A percentile compares a stretch with the other conserved stretches of the same genome.
Evolutionary conservation across 2,329 filamentous ascomycete genomes (phyloP).

Genomic region (Penicillium italicum): DNA sequence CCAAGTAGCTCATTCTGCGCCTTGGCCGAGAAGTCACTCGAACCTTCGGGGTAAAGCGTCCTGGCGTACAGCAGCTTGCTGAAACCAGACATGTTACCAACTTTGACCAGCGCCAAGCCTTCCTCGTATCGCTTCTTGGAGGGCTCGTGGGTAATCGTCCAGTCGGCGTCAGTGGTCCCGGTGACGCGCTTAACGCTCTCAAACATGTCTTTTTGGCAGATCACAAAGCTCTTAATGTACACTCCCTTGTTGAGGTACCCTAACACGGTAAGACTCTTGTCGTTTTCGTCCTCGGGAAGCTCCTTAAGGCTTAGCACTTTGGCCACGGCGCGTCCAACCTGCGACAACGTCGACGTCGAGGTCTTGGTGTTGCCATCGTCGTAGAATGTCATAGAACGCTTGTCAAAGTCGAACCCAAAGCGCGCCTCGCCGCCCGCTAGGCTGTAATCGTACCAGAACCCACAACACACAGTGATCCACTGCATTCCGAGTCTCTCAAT

Average conservation of each 20-base stretch:
- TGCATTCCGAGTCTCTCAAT: conserved; percentile 42
- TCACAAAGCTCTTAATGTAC: conserved; percentile 54
- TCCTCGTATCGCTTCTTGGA: conserved; percentile 49
- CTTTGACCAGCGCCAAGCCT: conserved; percentile 46
- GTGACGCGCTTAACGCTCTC: conserved; percentile 58
- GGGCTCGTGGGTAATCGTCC: conserved; percentile 53
- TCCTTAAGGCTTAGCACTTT: conserved; percentile 47
- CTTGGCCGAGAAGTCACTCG: conserved; percentile 44
- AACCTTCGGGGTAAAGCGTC: conserved; percentile 48
- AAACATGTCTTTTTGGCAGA: conserved; percentile 64
- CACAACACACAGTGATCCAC: conserved; percentile 47
- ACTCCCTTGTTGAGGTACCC: conserved; percentile 50
- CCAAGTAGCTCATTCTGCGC: conserved; percentile 54
- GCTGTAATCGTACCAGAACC: conserved; percentile 56
- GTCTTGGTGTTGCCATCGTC: conserved; percentile 52
- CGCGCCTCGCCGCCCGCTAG: conserved; percentile 35
- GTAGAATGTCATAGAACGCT: conserved; percentile 45
- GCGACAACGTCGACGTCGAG: conserved; percentile 55
- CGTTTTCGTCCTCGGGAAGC: conserved; percentile 39
- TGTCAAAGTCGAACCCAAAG: conserved; percentile 52
- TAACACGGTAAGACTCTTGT: conserved; percentile 39
- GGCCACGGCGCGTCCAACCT: conserved; percentile 55
- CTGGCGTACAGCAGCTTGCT: conserved; percentile 53
- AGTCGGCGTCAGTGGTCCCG: conserved; percentile 56
- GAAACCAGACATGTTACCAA: conserved; percentile 47